Base-by-base conservation (phyloP, 176 grass and related monocot species). In the Eleusine coracana region DNA sequence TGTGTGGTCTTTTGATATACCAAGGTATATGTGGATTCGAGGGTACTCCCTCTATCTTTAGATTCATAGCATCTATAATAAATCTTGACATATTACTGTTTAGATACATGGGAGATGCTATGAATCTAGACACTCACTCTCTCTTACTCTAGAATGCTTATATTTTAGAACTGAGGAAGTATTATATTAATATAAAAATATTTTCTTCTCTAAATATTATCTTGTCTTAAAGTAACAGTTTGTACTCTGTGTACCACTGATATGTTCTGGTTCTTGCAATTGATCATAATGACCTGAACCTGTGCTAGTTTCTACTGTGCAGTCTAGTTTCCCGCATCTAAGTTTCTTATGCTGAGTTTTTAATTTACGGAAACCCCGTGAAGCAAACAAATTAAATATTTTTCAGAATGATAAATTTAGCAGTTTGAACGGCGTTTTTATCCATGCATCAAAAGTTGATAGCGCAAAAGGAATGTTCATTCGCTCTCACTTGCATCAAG, bases 381-480 rank as follows among this genome's bases (percentile, higher is more conserved):
- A 76, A 60, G 20, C 34, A 41, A 76, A 5, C 29, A n/a, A 58
- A 2, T 23, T 38, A 77, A 25, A 2, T 4, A 46, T 36, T 38
- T 85, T 60, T 60, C 3, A n/a, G 58, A 60, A 60, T 4, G 58
- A 60, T 60, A 60, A 60, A 11, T 23, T 23, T 59, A 16, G 76
- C 37, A 4, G 3, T 36, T 27, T 85, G 28, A 46, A 60, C 1
- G 23, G 6, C 16, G 7, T 41, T 65, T 20, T 64, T 68, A 31
- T 7, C 25, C 69, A n/a, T 45, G 31, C 25, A 74, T 13, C 36
- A 79, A 66, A 64, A 45, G 23, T 7, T 4, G 39, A 14, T 18
- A 58, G 21, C 28, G 68, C 45, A 45, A 52, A 85, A 34, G 76
- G 45, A 86, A 86, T 67, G 48, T 56, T 66, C 49, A 80, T 80